Conservation (phyloP, 768 basidiomycete species). For the Lentinus tigrinus region DNA sequence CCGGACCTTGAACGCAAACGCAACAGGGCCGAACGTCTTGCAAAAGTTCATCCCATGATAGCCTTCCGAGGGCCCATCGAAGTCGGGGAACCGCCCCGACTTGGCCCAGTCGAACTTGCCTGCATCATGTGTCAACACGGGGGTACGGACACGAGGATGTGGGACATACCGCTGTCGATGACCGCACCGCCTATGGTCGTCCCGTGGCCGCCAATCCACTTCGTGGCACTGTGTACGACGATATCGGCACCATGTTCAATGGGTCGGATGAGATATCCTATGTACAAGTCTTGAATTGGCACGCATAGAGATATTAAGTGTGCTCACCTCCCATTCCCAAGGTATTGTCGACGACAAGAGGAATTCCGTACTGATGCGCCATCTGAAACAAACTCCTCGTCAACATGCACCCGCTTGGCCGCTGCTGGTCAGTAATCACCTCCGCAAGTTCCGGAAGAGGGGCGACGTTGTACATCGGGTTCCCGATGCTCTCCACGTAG, state of each 20-base stretch:
- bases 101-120: constrained; percentile 74
- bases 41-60: constrained; percentile 72
- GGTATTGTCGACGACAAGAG: constrained; percentile 80
- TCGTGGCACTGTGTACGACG: constrained; percentile 76
- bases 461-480: constrained; percentile 68
- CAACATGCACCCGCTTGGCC: too few species aligned
- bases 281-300: not conserved
- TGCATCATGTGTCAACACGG: constrained; percentile 6
- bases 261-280: constrained; percentile 62
- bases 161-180: constrained; percentile 65
- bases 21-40: constrained; percentile 62
- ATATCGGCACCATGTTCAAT: constrained; percentile 79
- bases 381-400: constrained; percentile 38
- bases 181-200: constrained; percentile 78
- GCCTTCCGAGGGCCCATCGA: constrained; percentile 72
- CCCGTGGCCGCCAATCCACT: constrained; percentile 85
- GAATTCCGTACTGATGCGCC: constrained; percentile 70
- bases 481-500: constrained; percentile 77
- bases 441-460: constrained; percentile 69
- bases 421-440: too few species aligned
- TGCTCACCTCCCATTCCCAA: constrained; percentile 63
- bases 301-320: too few species aligned
- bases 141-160: not conserved
- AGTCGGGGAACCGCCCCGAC: constrained; percentile 69
- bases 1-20: constrained; percentile 69